phyloP scores from a whole-genome alignment of 768 basidiomycete species.

The Chalciporus pseudorubinellus region DNA sequence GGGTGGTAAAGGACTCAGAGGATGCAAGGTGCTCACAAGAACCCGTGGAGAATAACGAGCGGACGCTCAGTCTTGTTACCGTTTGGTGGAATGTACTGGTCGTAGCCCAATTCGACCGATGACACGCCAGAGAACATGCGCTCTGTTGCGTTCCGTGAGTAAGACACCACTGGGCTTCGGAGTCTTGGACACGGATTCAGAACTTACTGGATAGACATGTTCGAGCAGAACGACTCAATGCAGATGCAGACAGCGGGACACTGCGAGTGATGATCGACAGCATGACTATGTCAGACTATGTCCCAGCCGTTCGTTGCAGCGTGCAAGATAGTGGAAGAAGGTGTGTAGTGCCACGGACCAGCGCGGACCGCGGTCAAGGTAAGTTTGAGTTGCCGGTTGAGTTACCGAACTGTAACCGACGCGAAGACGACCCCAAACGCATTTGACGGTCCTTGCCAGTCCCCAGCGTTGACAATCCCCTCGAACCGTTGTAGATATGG shows the following conservation, averaged over 20 bases:
- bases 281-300: slow-evolving; percentile 14
- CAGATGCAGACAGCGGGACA: neutral
- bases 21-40: slow-evolving; percentile 46
- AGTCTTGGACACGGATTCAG: neutral
- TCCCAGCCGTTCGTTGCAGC: neutral
- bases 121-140: slow-evolving; percentile 14
- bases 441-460: too few species aligned
- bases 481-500: slow-evolving; percentile 35
- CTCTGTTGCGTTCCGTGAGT: slow-evolving; percentile 19
- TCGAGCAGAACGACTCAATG: neutral
- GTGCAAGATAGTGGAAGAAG: neutral
- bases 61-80: slow-evolving; percentile 38
- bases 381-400: neutral
- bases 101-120: slow-evolving; percentile 32
- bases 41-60: slow-evolving; percentile 59
- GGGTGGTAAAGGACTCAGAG: neutral
- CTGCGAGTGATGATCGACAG: slow-evolving; percentile 1
- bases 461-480: neutral
- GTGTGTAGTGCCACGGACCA: neutral
- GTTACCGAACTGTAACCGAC: too few species aligned
- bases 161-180: neutral
- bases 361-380: neutral
- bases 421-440: too few species aligned
- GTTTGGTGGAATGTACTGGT: slow-evolving; percentile 27
- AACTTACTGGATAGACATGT: slow-evolving; percentile 8